These are phyloP conservation scores for Epichloe scottii DNA, from an alignment of 2,329 filamentous ascomycete genomes.

Conservation along the genomic window DNA sequence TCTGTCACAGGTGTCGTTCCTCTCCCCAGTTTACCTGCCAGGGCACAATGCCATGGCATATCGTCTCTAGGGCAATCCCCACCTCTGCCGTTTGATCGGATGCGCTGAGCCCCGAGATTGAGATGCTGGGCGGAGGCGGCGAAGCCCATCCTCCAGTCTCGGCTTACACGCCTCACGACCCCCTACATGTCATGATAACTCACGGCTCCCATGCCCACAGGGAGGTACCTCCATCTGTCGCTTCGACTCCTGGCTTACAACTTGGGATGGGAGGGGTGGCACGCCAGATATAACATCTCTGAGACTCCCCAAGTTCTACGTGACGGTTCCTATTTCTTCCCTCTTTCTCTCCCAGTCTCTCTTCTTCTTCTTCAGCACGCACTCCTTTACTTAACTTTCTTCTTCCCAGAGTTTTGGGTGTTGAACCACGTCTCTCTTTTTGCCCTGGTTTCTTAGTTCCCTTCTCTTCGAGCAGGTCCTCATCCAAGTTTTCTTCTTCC, in stretches of 20 bases:
- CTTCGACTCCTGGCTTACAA: conserved; percentile 3
- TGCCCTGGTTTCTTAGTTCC: neutral
- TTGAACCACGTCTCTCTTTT: neutral
- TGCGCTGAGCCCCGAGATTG: conserved; percentile 7
- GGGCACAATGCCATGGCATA: neutral
- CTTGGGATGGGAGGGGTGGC: conserved; percentile 12
- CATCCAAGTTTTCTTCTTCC: conserved; percentile 12
- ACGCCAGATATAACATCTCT: conserved; percentile 10
- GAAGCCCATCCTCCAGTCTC: conserved; percentile 1
- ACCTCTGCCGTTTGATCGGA: conserved; percentile 7
- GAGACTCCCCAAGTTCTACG: conserved; percentile 2
- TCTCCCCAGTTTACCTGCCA: neutral
- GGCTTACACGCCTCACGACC: conserved; percentile 1
- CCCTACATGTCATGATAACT: neutral
- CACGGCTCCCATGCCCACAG: neutral
- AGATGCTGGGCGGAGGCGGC: neutral
- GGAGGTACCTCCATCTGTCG: neutral
- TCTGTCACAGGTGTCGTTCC: conserved; percentile 19
- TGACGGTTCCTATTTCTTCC: neutral
- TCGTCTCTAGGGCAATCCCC: neutral
- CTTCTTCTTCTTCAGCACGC: conserved; percentile 9
- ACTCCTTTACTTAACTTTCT: neutral
- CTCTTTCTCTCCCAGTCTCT: conserved; percentile 9
- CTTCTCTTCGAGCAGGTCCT: conserved; percentile 6
- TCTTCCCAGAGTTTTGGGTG: neutral